phyloP scores from a whole-genome alignment of 257 asterid species.

The Gentiana macrophylla region DNA sequence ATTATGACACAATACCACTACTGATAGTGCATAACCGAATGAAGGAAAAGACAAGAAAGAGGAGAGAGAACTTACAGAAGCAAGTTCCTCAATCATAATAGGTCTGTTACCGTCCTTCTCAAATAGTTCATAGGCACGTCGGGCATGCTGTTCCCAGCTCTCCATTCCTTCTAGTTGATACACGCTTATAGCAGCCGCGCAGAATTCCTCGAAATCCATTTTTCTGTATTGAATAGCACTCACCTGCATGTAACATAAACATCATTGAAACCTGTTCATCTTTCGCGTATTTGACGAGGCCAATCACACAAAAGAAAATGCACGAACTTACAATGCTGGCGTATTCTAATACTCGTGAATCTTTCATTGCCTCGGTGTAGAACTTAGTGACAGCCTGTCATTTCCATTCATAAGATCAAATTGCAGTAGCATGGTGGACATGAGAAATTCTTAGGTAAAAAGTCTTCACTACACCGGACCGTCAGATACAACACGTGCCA shows the following conservation, averaged over 20 bases:
- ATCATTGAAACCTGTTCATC: no score
- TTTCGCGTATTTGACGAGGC: no score
- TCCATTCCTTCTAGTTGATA: slow-evolving; percentile 82
- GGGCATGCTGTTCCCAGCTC: slow-evolving; percentile 95
- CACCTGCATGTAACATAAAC: slow-evolving; percentile 32
- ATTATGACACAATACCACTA: no score
- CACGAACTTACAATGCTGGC: slow-evolving; percentile 46
- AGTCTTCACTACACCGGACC: no score
- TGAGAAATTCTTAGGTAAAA: no score
- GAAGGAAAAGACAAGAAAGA: neutral
- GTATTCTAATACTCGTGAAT: slow-evolving; percentile 80
- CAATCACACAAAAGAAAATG: neutral
- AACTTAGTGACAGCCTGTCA: slow-evolving; percentile 55
- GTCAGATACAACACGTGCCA: no score
- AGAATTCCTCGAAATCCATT: slow-evolving; percentile 85
- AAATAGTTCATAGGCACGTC: slow-evolving; percentile 75
- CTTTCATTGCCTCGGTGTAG: slow-evolving; percentile 88
- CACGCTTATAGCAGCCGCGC: slow-evolving; percentile 79
- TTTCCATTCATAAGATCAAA: neutral
- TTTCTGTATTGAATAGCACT: slow-evolving; percentile 78
- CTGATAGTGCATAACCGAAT: no score
- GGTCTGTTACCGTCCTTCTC: slow-evolving; percentile 90
- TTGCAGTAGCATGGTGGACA: no score
- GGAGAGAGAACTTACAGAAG: slow-evolving; percentile 45
- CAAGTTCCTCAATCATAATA: slow-evolving; percentile 94